A percentile compares a stretch with the other conserved stretches of the same genome.
phyloP scores from a whole-genome alignment of 352 stramenopile species.

The Globisporangium nodosum region DNA sequence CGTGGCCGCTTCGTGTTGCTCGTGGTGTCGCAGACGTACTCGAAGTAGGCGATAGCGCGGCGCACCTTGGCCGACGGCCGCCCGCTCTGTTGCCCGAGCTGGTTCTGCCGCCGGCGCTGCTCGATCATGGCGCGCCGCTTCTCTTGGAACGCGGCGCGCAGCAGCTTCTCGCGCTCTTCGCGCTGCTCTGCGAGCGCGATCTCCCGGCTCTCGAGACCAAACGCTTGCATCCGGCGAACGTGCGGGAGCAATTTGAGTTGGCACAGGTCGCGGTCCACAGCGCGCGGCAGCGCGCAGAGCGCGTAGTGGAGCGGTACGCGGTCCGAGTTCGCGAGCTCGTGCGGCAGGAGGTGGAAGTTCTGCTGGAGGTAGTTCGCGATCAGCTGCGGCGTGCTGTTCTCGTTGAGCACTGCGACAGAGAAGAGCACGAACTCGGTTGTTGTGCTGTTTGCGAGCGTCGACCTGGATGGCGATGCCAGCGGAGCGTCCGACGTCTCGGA shows the following conservation, averaged over 20 bases:
- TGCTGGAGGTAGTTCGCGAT: slow-evolving; percentile 63
- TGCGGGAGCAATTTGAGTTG: slow-evolving; percentile 53
- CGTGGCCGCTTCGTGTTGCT: slow-evolving; percentile 26
- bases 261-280: slow-evolving; percentile 42
- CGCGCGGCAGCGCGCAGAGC: slow-evolving; percentile 20
- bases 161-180: slow-evolving; percentile 43
- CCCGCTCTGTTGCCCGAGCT: slow-evolving; percentile 21
- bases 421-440: slow-evolving; percentile 58
- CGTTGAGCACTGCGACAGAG: slow-evolving; percentile 54
- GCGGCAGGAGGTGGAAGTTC: slow-evolving; percentile 50
- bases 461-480: not conserved
- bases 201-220: slow-evolving; percentile 27
- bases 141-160: slow-evolving; percentile 47
- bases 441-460: not conserved
- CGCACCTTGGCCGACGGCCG: slow-evolving; percentile 45
- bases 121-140: slow-evolving; percentile 39
- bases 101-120: slow-evolving; percentile 33
- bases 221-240: slow-evolving; percentile 49
- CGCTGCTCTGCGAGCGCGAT: slow-evolving; percentile 39
- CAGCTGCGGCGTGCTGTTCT: slow-evolving; percentile 48
- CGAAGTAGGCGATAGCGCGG: slow-evolving; percentile 52
- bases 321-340: slow-evolving; percentile 20
- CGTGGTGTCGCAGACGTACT: slow-evolving; percentile 50
- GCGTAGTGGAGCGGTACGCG: slow-evolving; percentile 22
- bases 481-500: not conserved